Percentiles rank a stretch among this genome's conserved stretches.
Evolutionary conservation across 2,329 filamentous ascomycete genomes (phyloP).

Genomic region (Aspergillus costaricaensis): DNA sequence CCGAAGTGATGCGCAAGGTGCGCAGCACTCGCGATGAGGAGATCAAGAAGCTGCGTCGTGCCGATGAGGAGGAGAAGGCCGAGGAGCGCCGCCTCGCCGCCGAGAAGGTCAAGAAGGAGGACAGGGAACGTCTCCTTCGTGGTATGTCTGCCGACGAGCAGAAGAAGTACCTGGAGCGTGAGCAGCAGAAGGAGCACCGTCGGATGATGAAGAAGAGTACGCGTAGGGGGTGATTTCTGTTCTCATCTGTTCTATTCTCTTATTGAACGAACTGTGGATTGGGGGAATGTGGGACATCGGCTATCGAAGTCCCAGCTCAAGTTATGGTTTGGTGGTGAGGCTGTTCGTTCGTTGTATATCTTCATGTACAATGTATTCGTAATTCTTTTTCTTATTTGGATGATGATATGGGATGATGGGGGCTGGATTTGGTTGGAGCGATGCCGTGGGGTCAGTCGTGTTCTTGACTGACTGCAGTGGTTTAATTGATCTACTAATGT

Average conservation of each 20-base stretch:
- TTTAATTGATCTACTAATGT: constrained; percentile 4
- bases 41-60: constrained; percentile 75
- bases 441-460: background rate
- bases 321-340: too few species aligned
- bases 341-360: constrained; percentile 18
- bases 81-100: constrained; percentile 57
- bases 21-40: constrained; percentile 77
- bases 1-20: constrained; percentile 85
- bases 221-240: constrained; percentile 46
- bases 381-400: constrained; percentile 12
- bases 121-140: constrained; percentile 80
- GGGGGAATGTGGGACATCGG: constrained; percentile 14
- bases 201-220: constrained; percentile 66
- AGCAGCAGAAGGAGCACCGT: constrained; percentile 71
- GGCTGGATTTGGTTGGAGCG: background rate
- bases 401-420: background rate
- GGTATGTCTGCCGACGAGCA: constrained; percentile 78
- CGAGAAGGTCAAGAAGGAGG: constrained; percentile 75
- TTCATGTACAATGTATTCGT: constrained; percentile 29
- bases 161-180: constrained; percentile 81
- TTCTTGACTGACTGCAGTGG: background rate
- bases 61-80: constrained; percentile 70
- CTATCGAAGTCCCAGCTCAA: too few species aligned
- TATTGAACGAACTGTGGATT: background rate
- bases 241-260: background rate